Evolutionary conservation across 2,329 filamentous ascomycete genomes (phyloP), one percentile per base, ranked within the genome.

Genomic region (Lachnellula arida): DNA sequence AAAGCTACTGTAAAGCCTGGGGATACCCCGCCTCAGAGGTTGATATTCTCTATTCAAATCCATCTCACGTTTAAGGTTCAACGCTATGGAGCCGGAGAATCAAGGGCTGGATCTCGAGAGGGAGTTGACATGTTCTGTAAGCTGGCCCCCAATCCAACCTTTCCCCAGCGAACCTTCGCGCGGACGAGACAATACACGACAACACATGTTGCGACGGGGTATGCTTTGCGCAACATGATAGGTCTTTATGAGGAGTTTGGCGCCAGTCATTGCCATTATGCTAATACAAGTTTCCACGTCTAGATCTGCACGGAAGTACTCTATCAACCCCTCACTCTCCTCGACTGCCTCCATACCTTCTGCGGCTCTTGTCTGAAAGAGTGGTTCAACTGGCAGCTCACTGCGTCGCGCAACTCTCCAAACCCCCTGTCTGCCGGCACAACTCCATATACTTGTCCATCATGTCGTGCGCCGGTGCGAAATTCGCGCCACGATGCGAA

Each of bases 251-350:
- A 43, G 25, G 42, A 14, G 25, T 46, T 46, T 40, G 49, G 52
- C 50, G 51, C 53, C 46, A 49, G 44, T 19, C 23, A 48, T 44
- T 39, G 28, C 28, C 8, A 32, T 9, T 19, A 46, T 59, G 53
- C 64, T 66, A 49, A 64, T 55, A 42, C 37, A 22, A 12, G 25
- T 34, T n/a, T 25, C 14, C 25, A 8, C 19, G 11, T 56, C 6
- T 65, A 97, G 92, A 99, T 99, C 68, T 99, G 94, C 78, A 96
- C 93, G 65, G 94, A 97, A 73, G 82, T 96, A 62, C 85, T 96
- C 60, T 95, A 91, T 74, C 89, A 95, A 72, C 91, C 92, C 35
- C 81, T 96, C 61, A 96, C 91, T 28, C 84, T 96, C 49, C 88
- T 96, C 72, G 90, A 96, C 76, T 96, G 91, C 71, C 82, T 96